Evolutionary conservation across 2,329 filamentous ascomycete genomes (phyloP), one percentile per base, ranked within the genome.

Genomic region (Trichophyton simii): DNA sequence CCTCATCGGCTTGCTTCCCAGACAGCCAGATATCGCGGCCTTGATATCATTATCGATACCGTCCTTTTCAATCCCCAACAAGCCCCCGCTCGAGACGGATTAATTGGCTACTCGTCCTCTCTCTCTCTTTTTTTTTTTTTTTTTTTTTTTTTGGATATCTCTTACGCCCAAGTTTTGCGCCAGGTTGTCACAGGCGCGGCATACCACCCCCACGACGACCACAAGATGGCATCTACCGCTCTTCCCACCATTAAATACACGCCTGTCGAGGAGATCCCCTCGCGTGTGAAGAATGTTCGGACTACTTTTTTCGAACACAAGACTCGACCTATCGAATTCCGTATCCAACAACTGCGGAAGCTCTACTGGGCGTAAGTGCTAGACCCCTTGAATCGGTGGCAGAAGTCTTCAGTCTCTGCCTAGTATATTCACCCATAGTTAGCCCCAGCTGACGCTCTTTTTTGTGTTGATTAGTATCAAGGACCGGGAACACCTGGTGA

Each of bases 321-420:
- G 76, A 96, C 91, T 50, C 90, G 90, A 71, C 82, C 89, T 60
- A 72, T 96, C 63, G 82, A 89, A 69, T 97, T 87, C 78, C 86
- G 94, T 65, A 79, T 91, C 65, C 80, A 84, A 60, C 94, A 97
- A 80, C 84, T 99, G 64, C 87, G 91, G 68, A 92, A 91, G 81
- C 85, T 97, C 61, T 97, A 96, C 79, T 97, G 94, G 94, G 91
- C 83, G 79, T 81, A 67, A 74, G 74, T 71, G 28, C 28, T 15
- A 3, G 5, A n/a, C 20, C 15, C 36, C n/a, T 50, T 18, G 41
- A 41, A 11, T 20, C 48, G 44, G 52, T 46, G 3, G 6, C 48
- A 3, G 34, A 59, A 28, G 20, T 3, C 36, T 52, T 13, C 44
- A 57, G 7, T 8, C 8, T 36, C 9, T 36, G 3, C 7, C 15